phyloP scores from a whole-genome alignment of 805 yeast genomes.

The Suhomyces sp. region DNA sequence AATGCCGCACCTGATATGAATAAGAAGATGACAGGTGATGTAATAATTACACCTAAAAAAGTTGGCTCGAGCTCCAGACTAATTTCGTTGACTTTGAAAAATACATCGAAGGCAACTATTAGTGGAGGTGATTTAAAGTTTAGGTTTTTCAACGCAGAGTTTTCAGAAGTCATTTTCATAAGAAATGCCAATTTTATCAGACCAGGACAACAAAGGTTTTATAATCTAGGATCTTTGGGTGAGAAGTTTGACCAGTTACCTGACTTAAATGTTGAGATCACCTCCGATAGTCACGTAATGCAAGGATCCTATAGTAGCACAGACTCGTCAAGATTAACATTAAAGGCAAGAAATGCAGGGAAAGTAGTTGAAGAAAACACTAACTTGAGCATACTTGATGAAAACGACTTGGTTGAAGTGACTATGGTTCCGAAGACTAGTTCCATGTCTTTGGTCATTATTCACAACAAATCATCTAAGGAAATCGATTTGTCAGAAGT shows the following conservation, averaged over 20 bases:
- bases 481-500: conserved; percentile 30
- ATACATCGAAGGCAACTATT: conserved; percentile 19
- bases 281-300: conserved; percentile 13
- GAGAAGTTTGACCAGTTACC: conserved; percentile 13
- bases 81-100: conserved; percentile 22
- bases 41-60: conserved; percentile 15
- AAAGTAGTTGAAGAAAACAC: neutral
- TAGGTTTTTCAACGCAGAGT: conserved; percentile 19
- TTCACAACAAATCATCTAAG: conserved; percentile 26
- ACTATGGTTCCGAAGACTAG: conserved; percentile 29
- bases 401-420: conserved; percentile 13
- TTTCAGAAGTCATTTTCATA: conserved; percentile 16
- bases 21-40: neutral
- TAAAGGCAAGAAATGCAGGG: neutral
- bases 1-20: neutral
- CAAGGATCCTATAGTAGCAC: conserved; percentile 13
- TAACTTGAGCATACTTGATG: neutral
- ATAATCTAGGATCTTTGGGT: conserved; percentile 21
- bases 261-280: conserved; percentile 19
- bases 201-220: conserved; percentile 25
- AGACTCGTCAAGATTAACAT: conserved; percentile 1
- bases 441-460: conserved; percentile 28
- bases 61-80: conserved; percentile 16
- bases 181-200: conserved; percentile 23
- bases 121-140: conserved; percentile 28